phyloP scores from a whole-genome alignment of 108 stramenopile species.

The Nitzschia putrida region DNA sequence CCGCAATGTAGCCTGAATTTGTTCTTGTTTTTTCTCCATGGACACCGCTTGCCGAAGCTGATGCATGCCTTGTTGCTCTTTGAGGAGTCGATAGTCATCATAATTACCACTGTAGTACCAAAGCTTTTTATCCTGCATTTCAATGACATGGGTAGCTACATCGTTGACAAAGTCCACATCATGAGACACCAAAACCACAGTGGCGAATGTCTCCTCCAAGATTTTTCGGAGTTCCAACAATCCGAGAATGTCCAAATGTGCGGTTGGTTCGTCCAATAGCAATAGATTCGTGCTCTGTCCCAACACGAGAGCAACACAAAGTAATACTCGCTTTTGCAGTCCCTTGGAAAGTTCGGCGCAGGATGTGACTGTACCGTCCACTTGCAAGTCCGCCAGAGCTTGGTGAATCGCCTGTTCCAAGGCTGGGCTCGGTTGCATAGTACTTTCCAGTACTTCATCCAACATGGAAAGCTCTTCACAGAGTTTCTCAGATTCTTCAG shows the following conservation, averaged over 20 bases:
- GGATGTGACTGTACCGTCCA: constrained; percentile 30
- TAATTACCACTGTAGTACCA: constrained; percentile 93
- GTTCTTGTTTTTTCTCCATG: constrained; percentile 64
- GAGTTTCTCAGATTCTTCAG: constrained; percentile 51
- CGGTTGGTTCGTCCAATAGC: constrained; percentile 82
- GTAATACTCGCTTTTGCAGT: constrained; percentile 60
- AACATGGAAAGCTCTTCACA: constrained; percentile 69
- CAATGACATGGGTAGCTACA: constrained; percentile 86
- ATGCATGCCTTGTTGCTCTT: constrained; percentile 60
- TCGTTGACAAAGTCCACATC: constrained; percentile 93
- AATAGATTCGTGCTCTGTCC: constrained; percentile 35
- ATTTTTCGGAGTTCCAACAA: constrained; percentile 76
- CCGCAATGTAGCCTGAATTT: constrained; percentile 51
- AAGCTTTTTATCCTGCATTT: constrained; percentile 73
- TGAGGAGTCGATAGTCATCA: constrained; percentile 61
- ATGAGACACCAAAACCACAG: constrained; percentile 91
- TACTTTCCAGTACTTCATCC: constrained; percentile 49
- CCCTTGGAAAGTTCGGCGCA: constrained; percentile 53
- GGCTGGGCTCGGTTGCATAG: constrained; percentile 1
- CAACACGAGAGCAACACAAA: constrained; percentile 47
- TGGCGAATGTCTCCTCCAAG: constrained; percentile 48
- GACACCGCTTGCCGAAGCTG: constrained; percentile 46
- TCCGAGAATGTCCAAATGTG: constrained; percentile 80
- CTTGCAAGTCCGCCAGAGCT: constrained; percentile 58
- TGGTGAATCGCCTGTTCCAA: constrained; percentile 32